phyloP scores from a whole-genome alignment of 805 yeast genomes.

The Pichia kluyveri region DNA sequence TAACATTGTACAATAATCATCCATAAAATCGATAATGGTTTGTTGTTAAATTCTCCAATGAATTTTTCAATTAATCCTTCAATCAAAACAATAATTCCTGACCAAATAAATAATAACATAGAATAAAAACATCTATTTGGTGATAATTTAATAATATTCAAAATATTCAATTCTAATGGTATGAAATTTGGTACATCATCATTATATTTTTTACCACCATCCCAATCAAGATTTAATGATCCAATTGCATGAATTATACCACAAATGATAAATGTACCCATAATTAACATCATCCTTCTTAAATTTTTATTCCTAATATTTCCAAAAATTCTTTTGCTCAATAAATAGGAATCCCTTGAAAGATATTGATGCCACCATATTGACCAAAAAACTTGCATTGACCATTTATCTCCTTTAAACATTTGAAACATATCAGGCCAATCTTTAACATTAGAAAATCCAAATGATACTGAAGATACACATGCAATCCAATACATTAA shows the following conservation, averaged over 20 bases:
- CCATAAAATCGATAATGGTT: neutral
- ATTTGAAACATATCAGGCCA: conserved; percentile 10
- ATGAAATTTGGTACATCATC: neutral
- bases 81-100: neutral
- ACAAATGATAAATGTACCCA: conserved; percentile 1
- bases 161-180: neutral
- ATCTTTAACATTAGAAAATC: conserved; percentile 4
- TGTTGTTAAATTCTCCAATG: too few species aligned
- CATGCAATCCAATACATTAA: conserved; percentile 3
- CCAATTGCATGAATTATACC: conserved; percentile 1
- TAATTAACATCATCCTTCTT: neutral
- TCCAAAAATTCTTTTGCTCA: neutral
- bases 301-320: neutral
- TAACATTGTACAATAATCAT: neutral
- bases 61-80: neutral
- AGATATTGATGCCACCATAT: conserved; percentile 12
- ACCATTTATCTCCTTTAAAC: neutral
- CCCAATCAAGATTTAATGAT: neutral
- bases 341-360: conserved; percentile 4
- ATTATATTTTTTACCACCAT: neutral
- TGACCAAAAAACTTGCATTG: conserved; percentile 8
- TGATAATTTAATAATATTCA: too few species aligned
- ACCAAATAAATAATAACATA: conserved; percentile 1
- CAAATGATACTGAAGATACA: neutral
- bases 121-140: conserved; percentile 1